Evolutionary conservation across 176 grass and related monocot species (phyloP).

Genomic region (Musa schizocarpa): DNA sequence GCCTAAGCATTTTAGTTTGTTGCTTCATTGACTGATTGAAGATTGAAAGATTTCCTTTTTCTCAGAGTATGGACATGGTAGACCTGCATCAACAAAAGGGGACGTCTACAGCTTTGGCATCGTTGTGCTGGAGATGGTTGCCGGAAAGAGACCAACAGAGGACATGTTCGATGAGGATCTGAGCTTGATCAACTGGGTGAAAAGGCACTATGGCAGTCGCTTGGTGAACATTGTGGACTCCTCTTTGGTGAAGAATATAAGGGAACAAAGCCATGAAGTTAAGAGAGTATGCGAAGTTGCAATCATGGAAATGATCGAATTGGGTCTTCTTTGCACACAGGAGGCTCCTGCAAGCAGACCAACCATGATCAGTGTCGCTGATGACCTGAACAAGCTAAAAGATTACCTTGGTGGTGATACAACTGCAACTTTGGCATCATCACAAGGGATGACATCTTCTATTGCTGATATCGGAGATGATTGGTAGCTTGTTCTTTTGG

Average conservation of each 20-base stretch:
- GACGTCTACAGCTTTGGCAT: slow-evolving; percentile 16
- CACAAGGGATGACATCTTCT: background rate
- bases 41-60: background rate
- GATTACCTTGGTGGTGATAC: slow-evolving; percentile 5
- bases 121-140: slow-evolving; percentile 3
- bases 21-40: too few relatives aligned
- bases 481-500: background rate
- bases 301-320: background rate
- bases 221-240: background rate
- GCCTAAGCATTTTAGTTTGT: too few relatives aligned
- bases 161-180: background rate
- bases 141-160: slow-evolving; percentile 3
- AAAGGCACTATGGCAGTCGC: background rate
- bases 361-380: slow-evolving; percentile 5
- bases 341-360: slow-evolving; percentile 6
- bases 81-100: slow-evolving; percentile 1
- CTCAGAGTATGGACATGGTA: slow-evolving; percentile 12
- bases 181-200: slow-evolving; percentile 15
- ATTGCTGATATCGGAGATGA: background rate
- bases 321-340: slow-evolving; percentile 15
- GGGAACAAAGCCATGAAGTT: background rate
- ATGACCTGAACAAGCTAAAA: slow-evolving; percentile 17
- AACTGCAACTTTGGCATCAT: background rate
- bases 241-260: background rate
- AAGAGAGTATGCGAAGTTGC: slow-evolving; percentile 1